Percentiles rank a stretch among this genome's conserved stretches.
Evolutionary conservation across 2,329 filamentous ascomycete genomes (phyloP).

Genomic region (Alternaria sp.): DNA sequence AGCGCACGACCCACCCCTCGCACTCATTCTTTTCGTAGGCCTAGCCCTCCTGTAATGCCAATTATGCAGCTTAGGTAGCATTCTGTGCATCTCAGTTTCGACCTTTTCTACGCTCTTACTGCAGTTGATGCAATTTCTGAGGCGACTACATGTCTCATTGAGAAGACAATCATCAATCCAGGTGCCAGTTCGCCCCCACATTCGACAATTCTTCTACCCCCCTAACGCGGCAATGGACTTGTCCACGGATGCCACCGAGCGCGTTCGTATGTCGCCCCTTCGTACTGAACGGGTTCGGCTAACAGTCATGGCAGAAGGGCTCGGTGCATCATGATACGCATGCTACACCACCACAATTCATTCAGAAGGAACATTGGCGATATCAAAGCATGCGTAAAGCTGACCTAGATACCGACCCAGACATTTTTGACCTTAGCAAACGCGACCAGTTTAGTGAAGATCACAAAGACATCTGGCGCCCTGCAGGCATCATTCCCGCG

Average conservation of each 20-base stretch:
- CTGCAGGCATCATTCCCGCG: conserved; percentile 39
- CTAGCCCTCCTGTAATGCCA: not conserved
- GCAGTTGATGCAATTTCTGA: conserved; percentile 11
- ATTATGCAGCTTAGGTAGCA: no score
- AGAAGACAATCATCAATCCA: not conserved
- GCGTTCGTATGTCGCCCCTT: conserved; percentile 44
- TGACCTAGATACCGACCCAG: conserved; percentile 60
- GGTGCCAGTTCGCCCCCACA: not conserved
- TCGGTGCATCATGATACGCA: conserved; percentile 49
- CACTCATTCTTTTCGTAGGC: conserved; percentile 5
- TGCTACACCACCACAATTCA: conserved; percentile 47
- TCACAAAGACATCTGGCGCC: conserved; percentile 37
- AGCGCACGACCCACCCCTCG: not conserved
- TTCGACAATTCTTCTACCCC: not conserved
- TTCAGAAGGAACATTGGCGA: conserved; percentile 46
- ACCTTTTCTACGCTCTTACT: not conserved
- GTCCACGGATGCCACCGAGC: conserved; percentile 34
- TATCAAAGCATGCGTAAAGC: conserved; percentile 68
- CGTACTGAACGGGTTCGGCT: conserved; percentile 31
- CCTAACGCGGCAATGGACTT: conserved; percentile 31
- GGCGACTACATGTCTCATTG: conserved; percentile 2
- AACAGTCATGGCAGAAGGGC: conserved; percentile 26
- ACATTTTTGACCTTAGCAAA: conserved; percentile 54
- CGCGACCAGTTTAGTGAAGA: conserved; percentile 44
- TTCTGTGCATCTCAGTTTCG: not conserved